Conservation (phyloP, 1,139 yeast species). For the Debaryomycetaceae sp. region DNA sequence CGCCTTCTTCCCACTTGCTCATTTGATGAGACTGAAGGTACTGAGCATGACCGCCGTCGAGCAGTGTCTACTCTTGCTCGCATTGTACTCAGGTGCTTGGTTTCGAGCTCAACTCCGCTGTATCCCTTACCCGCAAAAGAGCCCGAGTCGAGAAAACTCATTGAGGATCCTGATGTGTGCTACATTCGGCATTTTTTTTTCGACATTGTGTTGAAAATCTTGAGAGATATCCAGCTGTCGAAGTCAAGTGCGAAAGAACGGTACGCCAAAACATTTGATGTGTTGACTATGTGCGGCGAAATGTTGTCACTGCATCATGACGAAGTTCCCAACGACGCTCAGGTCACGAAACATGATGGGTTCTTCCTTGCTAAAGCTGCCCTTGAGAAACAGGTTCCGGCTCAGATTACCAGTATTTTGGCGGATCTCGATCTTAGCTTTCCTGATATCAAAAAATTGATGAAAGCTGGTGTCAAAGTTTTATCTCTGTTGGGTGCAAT, state of each 20-base stretch:
- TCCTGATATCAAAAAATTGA: constrained; percentile 52
- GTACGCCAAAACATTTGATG: constrained; percentile 45
- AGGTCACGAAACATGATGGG: constrained; percentile 44
- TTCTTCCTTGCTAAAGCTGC: constrained; percentile 52
- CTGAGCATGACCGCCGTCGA: constrained; percentile 20
- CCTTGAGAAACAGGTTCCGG: constrained; percentile 56
- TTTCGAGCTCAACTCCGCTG: no score
- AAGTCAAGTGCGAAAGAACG: constrained; percentile 20
- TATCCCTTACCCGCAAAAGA: constrained; percentile 28
- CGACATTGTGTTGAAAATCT: constrained; percentile 55
- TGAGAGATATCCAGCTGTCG: constrained; percentile 36
- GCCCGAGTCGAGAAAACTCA: constrained; percentile 34
- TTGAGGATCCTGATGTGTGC: constrained; percentile 57
- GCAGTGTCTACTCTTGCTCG: constrained; percentile 43
- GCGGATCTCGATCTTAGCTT: constrained; percentile 61
- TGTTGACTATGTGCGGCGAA: constrained; percentile 43
- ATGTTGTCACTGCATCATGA: constrained; percentile 34
- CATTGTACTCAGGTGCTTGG: constrained; percentile 46
- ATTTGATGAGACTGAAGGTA: constrained; percentile 20
- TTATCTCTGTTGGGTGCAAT: constrained; percentile 52
- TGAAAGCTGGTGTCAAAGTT: constrained; percentile 49
- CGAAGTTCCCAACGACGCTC: constrained; percentile 32
- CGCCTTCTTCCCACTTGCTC: constrained; percentile 56
- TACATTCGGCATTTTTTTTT: constrained; percentile 65
- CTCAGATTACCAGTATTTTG: constrained; percentile 44